Base-by-base conservation (phyloP, 805 yeast genomes). In the Metschnikowia henanensis region DNA sequence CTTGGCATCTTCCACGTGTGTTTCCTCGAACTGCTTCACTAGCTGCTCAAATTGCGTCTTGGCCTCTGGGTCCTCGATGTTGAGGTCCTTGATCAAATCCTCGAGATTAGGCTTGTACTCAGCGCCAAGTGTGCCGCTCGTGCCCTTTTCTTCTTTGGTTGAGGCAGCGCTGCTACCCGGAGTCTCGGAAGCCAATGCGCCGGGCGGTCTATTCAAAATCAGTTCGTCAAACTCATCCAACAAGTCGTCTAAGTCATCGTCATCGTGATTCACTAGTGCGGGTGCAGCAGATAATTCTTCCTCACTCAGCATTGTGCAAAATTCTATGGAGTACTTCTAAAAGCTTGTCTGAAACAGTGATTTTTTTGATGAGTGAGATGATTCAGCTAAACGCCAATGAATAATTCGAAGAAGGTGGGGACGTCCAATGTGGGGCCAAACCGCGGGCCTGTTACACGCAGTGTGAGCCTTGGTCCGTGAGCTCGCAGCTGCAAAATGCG, bases 201-300 rank as follows among this genome's bases (percentile, higher is more conserved):
- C 86, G 1, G 84, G 86, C 2, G 84, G 83, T 51, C 79, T 73
- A 46, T 76, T 76, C 43, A 85, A 68, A 0, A 83, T 74, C 45
- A 81, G 87, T 47, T 83, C 87, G 32, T 84, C 87, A 59, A 86
- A 86, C 50, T 90, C 97, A 58, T 90, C 96, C 39, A 92, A 71
- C 47, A 88, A 72, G 56, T 88, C 96, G 53, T 87, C 95, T 49
- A 87, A 74, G 53, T 87, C 95, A 56, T 83, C 88, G 45, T 83
- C 76, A 10, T 63, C 72, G 29, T 54, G 59, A 5, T 31, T 47
- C 26, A 21, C 26, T n/a, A 42, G 31, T 15, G 50, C 37, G 15
- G 49, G 35, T 22, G 30, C 32, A 15, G 45, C 19, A 25, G 48
- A 25, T 8, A 41, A 25, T 16, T 46, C 30, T 10, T 37, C 45